Base-by-base conservation (phyloP, 169 alveolate species). In the Plasmodium blacklocki region DNA sequence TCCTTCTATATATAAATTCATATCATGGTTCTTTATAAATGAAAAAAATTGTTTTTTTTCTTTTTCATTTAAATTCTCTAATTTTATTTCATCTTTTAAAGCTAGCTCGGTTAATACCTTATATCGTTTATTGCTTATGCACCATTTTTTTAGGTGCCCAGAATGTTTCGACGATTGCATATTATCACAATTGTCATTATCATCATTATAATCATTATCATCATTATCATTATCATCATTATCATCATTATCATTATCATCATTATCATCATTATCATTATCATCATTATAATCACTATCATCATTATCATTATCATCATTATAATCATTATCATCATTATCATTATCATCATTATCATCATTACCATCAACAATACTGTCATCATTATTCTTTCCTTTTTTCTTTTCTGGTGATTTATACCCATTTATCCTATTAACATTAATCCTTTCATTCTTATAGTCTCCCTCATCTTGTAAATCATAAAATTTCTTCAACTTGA, bases 41-140 rank as follows among this genome's bases (percentile, higher is more conserved):
- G 90, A 80, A 23, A 80, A 80, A 47, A 80, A 80, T 72, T 80
- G 90, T 60, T 80, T 80, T 50, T 80, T 71, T 68, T 80, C 90
- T 9, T 71, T 80, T 80, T 80, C 47, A 43, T 71, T 80, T 26
- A 80, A 73, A 72, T 49, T 23, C 21, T 80, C 83, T 72, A 80
- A 12, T 3, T 67, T 68, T 18, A 80, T 23, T 45, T 80, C 66
- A 23, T 80, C 83, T 18, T 63, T 80, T 49, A 67, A 14, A 43
- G 90, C 90, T 62, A 80, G 52, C 14, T 80, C 83, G 12, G 90
- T 80, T 23, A 80, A 56, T 5, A 80, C 90, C 21, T 80, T 80
- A 62, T 80, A 80, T 49, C 90, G 43, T 58, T 49, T 80, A 58
- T 80, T 80, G 83, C 90, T 80, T 43, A 80, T 80, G 56, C 62